Conservation (phyloP, 2,329 filamentous ascomycete species). For the Apiospora marii region DNA sequence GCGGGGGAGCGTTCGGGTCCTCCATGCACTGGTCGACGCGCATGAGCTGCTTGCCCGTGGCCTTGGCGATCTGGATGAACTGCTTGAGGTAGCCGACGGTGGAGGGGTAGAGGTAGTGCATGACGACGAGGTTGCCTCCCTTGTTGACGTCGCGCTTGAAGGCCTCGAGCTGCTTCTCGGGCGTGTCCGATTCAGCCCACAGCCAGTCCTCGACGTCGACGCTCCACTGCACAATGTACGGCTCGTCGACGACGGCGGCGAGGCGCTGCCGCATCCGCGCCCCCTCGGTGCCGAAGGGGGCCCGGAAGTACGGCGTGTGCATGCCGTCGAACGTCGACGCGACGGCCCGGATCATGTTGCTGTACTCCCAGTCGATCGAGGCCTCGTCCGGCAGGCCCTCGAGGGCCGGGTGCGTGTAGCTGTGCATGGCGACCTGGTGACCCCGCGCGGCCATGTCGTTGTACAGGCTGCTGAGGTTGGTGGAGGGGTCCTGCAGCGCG, state of each 20-base stretch:
- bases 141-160: conserved; percentile 69
- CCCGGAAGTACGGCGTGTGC: conserved; percentile 66
- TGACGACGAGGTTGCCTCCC: conserved; percentile 70
- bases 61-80: conserved; percentile 71
- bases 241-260: conserved; percentile 59
- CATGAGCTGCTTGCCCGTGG: conserved; percentile 70
- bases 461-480: conserved; percentile 70
- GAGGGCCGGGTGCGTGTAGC: conserved; percentile 72
- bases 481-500: conserved; percentile 64
- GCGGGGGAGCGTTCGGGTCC: conserved; percentile 62
- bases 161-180: conserved; percentile 71
- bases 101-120: conserved; percentile 72
- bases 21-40: conserved; percentile 72
- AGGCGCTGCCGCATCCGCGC: conserved; percentile 71
- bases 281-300: conserved; percentile 73
- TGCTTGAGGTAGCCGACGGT: conserved; percentile 70
- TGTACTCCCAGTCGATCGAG: conserved; percentile 68
- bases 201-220: conserved; percentile 76
- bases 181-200: conserved; percentile 68
- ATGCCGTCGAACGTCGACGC: conserved; percentile 45
- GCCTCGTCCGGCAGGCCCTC: conserved; percentile 60
- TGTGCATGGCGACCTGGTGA: conserved; percentile 74
- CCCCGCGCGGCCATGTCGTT: conserved; percentile 66
- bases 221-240: conserved; percentile 71
- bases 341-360: conserved; percentile 61